Percentiles rank a stretch among this genome's conserved stretches.
Evolutionary conservation across 768 basidiomycete genomes (phyloP).

Genomic region (Calocybe cyanea): DNA sequence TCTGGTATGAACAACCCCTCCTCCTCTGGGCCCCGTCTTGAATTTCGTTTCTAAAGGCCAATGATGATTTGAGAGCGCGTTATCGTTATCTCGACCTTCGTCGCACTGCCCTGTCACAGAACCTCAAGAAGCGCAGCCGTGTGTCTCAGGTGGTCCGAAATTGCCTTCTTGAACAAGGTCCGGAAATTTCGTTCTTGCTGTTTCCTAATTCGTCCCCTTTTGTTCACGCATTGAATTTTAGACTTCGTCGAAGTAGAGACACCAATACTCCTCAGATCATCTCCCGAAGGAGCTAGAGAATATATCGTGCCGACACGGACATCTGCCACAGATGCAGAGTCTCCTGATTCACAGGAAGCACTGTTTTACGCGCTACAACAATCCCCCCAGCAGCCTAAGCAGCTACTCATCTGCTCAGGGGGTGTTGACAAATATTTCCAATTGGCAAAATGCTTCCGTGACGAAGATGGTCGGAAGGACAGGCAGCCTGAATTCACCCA

Average conservation of each 20-base stretch:
- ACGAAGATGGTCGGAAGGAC: conserved; percentile 93
- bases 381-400: conserved; percentile 96
- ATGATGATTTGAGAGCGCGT: conserved; percentile 80
- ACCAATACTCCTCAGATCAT: conserved; percentile 84
- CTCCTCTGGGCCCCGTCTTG: background rate
- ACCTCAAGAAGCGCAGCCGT: conserved; percentile 76
- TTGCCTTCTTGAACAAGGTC: conserved; percentile 71
- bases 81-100: conserved; percentile 91
- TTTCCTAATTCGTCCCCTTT: conserved; percentile 8
- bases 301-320: conserved; percentile 83
- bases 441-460: conserved; percentile 91
- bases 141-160: conserved; percentile 79
- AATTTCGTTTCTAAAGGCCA: conserved; percentile 47
- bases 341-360: conserved; percentile 22
- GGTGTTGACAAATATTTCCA: conserved; percentile 90
- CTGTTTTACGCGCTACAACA: conserved; percentile 89
- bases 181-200: conserved; percentile 3
- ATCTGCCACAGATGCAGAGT: conserved; percentile 24
- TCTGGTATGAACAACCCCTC: conserved; percentile 48
- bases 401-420: conserved; percentile 87
- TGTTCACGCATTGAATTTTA: conserved; percentile 27
- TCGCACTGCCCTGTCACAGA: conserved; percentile 64
- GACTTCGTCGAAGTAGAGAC: conserved; percentile 94
- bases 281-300: conserved; percentile 92
- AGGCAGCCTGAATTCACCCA: conserved; percentile 97